Evolutionary conservation across 164 flowering plant species (phyloP).

Genomic region (Kingdonia uniflora): DNA sequence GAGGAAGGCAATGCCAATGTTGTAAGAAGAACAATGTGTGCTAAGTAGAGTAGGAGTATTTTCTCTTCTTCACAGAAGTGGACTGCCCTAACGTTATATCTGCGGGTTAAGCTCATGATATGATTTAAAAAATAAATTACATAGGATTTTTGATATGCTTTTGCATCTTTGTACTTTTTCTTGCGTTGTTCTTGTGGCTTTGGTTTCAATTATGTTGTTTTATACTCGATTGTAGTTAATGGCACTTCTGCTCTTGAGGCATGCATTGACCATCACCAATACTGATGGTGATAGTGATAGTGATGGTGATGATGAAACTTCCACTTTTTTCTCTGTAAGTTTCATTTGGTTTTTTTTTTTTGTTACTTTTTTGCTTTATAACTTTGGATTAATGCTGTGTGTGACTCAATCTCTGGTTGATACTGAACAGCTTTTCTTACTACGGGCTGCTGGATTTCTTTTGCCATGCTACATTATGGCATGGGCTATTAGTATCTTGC

Average conservation of each 20-base stretch:
- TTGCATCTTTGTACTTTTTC: no score
- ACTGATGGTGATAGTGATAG: constrained; percentile 37
- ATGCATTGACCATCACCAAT: constrained; percentile 49
- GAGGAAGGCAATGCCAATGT: no score
- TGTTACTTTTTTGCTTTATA: not conserved
- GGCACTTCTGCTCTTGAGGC: constrained; percentile 79
- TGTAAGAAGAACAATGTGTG: no score
- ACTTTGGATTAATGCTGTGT: constrained; percentile 4
- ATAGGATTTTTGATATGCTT: no score
- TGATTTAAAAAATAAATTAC: no score
- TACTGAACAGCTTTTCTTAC: constrained; percentile 66
- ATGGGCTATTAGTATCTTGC: constrained; percentile 53
- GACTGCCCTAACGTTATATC: no score
- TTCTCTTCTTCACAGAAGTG: no score
- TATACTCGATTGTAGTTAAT: constrained; percentile 38
- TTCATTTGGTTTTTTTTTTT: not conserved
- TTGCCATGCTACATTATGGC: constrained; percentile 61
- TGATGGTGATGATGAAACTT: constrained; percentile 63
- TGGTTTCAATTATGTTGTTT: not conserved
- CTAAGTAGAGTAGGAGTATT: no score
- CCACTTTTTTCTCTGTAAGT: constrained; percentile 74
- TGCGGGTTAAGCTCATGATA: no score
- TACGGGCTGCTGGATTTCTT: constrained; percentile 86
- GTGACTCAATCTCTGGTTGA: constrained; percentile 2
- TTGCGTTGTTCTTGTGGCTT: no score